These are phyloP conservation scores for Suillus ampliporus DNA, from an alignment of 768 basidiomycete genomes.

Conservation along the genomic window DNA sequence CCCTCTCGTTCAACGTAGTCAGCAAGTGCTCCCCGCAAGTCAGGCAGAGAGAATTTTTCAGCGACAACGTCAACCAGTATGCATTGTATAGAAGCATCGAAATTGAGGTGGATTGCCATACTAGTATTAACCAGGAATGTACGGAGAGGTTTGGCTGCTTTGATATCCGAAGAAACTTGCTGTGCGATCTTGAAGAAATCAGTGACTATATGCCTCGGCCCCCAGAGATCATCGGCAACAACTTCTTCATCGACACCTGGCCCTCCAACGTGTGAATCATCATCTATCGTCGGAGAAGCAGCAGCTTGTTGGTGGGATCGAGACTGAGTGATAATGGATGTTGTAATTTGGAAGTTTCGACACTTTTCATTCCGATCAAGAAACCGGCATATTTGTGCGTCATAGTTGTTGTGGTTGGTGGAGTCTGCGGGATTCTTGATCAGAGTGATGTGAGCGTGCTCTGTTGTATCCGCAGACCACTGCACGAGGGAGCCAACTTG, in stretches of 20 bases:
- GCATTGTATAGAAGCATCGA: neutral
- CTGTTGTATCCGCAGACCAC: conserved; percentile 42
- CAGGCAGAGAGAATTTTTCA: conserved; percentile 1
- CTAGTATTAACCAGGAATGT: neutral
- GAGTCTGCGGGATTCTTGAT: conserved; percentile 39
- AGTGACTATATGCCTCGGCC: too few species aligned
- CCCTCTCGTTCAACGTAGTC: neutral
- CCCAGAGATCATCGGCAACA: too few species aligned
- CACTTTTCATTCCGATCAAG: conserved; percentile 37
- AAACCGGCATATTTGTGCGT: conserved; percentile 38
- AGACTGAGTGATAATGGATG: too few species aligned
- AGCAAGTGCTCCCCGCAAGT: conserved; percentile 1
- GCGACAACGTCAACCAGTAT: neutral
- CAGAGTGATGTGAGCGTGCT: conserved; percentile 39
- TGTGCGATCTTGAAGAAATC: too few species aligned
- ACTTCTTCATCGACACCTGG: too few species aligned
- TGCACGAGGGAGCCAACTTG: conserved; percentile 32
- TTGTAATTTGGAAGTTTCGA: too few species aligned
- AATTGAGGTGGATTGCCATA: conserved; percentile 1
- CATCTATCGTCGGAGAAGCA: too few species aligned
- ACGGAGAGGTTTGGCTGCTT: neutral
- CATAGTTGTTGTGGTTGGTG: conserved; percentile 32
- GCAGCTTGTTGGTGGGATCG: too few species aligned
- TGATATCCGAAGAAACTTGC: too few species aligned
- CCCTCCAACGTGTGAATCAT: too few species aligned